Evolutionary conservation across 192 early-diverging fungal genomes (phyloP).

Genomic region (Mycoemilia scoparia): DNA sequence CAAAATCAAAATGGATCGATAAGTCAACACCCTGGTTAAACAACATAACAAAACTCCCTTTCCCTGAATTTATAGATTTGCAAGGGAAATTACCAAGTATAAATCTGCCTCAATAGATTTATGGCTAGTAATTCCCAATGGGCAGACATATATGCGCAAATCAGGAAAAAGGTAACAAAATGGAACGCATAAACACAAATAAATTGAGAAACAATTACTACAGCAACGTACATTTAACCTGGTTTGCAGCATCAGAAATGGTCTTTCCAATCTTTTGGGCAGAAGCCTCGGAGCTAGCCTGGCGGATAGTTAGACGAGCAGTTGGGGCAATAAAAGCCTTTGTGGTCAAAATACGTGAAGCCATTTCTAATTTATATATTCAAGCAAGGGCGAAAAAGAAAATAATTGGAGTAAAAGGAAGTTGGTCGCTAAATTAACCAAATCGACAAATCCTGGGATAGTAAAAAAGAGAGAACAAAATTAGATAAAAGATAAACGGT

Average conservation of each 20-base stretch:
- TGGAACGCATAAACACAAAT: not conserved
- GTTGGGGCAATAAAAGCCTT: slow-evolving; percentile 15
- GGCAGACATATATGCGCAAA: no score
- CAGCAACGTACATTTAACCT: slow-evolving; percentile 18
- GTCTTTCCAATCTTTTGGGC: slow-evolving; percentile 23
- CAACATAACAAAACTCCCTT: no score
- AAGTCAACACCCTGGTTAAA: no score
- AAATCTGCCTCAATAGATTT: no score
- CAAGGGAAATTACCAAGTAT: no score
- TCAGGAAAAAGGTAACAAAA: not conserved
- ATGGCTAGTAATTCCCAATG: no score
- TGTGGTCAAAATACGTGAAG: slow-evolving; percentile 24
- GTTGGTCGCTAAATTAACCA: not conserved
- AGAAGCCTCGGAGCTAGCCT: slow-evolving; percentile 26
- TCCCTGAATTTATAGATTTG: no score
- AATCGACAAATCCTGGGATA: not conserved
- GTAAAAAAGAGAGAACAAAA: slow-evolving; percentile 1
- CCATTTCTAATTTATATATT: slow-evolving; percentile 7
- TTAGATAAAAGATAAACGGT: not conserved
- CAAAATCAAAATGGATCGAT: no score
- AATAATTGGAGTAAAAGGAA: not conserved
- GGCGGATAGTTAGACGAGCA: slow-evolving; percentile 25
- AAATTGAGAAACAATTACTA: not conserved
- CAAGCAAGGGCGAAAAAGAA: not conserved
- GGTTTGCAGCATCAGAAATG: slow-evolving; percentile 10